Evolutionary conservation across 208 protist genomes (phyloP).

Genomic region (Leishmania mexicana): DNA sequence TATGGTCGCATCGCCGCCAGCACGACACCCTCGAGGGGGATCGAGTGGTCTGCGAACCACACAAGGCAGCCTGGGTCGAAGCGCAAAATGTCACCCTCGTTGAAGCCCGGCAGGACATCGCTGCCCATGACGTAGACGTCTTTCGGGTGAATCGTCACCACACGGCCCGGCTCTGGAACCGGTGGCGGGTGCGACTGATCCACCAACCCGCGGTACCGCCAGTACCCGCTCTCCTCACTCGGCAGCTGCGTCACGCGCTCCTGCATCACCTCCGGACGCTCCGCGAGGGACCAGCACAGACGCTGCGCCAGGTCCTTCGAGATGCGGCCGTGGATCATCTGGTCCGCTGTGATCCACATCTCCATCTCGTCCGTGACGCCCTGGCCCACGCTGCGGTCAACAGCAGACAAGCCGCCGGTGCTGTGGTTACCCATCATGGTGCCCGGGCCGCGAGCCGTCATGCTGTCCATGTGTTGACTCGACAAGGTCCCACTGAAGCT

Average conservation of each 20-base stretch:
- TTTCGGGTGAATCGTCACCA: slow-evolving; percentile 42
- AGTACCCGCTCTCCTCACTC: slow-evolving; percentile 57
- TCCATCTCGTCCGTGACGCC: slow-evolving; percentile 71
- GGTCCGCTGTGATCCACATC: slow-evolving; percentile 86
- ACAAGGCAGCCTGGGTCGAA: slow-evolving; percentile 49
- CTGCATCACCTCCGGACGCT: slow-evolving; percentile 68
- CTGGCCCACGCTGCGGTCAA: slow-evolving; percentile 39
- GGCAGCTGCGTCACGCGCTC: slow-evolving; percentile 57
- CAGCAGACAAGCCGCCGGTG: slow-evolving; percentile 29
- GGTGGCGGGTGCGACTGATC: slow-evolving; percentile 60
- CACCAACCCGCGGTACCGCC: slow-evolving; percentile 81
- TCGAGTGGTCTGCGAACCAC: slow-evolving; percentile 71
- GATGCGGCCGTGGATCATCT: slow-evolving; percentile 83
- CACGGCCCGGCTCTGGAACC: slow-evolving; percentile 30
- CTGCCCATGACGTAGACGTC: slow-evolving; percentile 88
- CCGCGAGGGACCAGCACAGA: slow-evolving; percentile 73
- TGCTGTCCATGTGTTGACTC: slow-evolving; percentile 5
- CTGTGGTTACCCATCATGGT: slow-evolving; percentile 33
- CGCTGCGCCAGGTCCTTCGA: slow-evolving; percentile 62
- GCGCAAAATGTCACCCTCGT: slow-evolving; percentile 82
- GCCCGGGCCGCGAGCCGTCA: slow-evolving; percentile 20
- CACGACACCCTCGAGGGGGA: slow-evolving; percentile 78
- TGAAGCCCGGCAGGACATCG: slow-evolving; percentile 75
- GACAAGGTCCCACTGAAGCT: slow-evolving; percentile 10
- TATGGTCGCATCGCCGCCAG: slow-evolving; percentile 79